Evolutionary conservation across 2,329 filamentous ascomycete genomes (phyloP), one percentile per base, ranked within the genome.

Genomic region (Fusarium subtropicale): DNA sequence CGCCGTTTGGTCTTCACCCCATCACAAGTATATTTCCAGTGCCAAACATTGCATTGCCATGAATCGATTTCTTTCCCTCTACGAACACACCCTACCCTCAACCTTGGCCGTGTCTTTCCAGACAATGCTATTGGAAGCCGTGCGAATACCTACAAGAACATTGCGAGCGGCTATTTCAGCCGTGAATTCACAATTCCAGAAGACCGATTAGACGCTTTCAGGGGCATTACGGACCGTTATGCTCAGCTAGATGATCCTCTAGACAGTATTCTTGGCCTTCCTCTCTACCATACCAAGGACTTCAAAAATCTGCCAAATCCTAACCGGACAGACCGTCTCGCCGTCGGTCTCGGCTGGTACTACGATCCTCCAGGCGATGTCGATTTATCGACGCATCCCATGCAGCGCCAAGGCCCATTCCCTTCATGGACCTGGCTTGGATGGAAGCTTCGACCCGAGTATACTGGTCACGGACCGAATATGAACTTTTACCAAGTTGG

Each of bases 401-500:
- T 76, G 58, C 74, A 66, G 36, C 71, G 72, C 38, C 69, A 75
- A 18, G 72, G 69, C 26, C 53, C 71, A 5, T 79, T 77, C 45
- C 79, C 79, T 3, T 80, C 79, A 0, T 81, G 79, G 79, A 79
- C 78, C 6, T 81, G 79, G 79, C 75, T 81, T 9, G 73, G 77
- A 6, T 81, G 79, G 79, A 74, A 73, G 28, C 64, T 75, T 10
- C 73, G 77, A 5, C 55, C 66, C 3, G 74, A 72, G 4, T 71
- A 70, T 41, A 58, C 71, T 13, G 71, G 66, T n/a, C 53, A 71
- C 44, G 71, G 65, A n/a, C 73, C 73, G n/a, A 68, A 64, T 36
- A 77, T 80, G 61, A 73, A 73, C 54, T 74, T 80, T 45, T 76
- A 74, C 46, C 74, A 79, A 56, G 73, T 79, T 7, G 72, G 68